Conservation (phyloP, 1,139 yeast genomes). For the Barnettozyma hawaiiensis region DNA sequence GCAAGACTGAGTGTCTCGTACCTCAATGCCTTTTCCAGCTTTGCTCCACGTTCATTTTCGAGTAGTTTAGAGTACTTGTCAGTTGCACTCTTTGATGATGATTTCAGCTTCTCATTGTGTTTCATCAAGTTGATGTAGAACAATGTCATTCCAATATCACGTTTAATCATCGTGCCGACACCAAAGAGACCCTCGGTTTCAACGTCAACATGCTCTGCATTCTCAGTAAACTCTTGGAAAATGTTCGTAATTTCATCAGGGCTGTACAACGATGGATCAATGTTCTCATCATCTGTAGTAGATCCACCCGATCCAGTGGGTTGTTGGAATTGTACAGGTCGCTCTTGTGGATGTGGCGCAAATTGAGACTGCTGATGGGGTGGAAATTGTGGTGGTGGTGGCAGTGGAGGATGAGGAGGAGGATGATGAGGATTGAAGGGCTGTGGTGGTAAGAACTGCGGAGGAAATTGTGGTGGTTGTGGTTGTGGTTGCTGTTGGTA, state of each 20-base stretch:
- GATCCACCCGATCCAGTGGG: neutral
- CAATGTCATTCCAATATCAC: conserved; percentile 17
- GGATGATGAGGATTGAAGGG: neutral
- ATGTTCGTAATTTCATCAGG: conserved; percentile 18
- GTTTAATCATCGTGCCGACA: conserved; percentile 14
- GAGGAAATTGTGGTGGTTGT: neutral
- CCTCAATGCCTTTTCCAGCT: conserved; percentile 17
- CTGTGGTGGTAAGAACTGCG: conserved; percentile 1
- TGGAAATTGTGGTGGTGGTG: neutral
- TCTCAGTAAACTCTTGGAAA: conserved; percentile 12
- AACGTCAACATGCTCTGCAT: conserved; percentile 13
- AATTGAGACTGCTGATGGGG: neutral
- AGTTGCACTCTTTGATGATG: neutral
- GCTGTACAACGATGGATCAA: conserved; percentile 23
- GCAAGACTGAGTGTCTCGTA: conserved; percentile 14
- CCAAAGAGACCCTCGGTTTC: conserved; percentile 21
- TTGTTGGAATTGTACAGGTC: neutral
- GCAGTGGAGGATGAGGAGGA: neutral
- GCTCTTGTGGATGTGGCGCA: neutral
- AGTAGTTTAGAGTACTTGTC: conserved; percentile 15
- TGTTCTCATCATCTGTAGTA: conserved; percentile 13
- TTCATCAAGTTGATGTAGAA: conserved; percentile 14
- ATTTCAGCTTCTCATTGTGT: conserved; percentile 7
- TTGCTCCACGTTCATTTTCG: conserved; percentile 14
- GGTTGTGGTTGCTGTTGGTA: too few relatives aligned